Percentiles rank a stretch among this genome's conserved stretches.
These are phyloP conservation scores for Capniomyces stellatus DNA, from an alignment of 371 early-diverging fungal species.

Conservation along the genomic window DNA sequence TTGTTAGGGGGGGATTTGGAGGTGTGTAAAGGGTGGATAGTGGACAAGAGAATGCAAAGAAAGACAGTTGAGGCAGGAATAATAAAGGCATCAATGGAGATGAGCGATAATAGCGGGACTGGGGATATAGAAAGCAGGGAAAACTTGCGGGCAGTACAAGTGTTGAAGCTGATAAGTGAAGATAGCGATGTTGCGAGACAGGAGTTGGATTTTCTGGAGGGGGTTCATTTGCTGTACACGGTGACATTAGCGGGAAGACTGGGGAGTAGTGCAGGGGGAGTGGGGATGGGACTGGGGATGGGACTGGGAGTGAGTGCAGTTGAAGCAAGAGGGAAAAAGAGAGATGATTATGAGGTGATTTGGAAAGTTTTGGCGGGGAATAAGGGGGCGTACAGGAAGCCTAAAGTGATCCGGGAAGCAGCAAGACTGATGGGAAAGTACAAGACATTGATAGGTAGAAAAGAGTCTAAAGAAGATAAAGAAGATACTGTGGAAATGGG, in stretches of 20 bases:
- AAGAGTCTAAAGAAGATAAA: no score
- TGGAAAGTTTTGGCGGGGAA: background rate
- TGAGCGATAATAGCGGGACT: background rate
- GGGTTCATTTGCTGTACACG: background rate
- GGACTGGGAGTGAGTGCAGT: no score
- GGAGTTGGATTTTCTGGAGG: background rate
- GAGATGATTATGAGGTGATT: background rate
- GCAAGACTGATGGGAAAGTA: background rate
- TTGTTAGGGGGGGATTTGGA: no score
- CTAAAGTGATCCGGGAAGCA: constrained; percentile 1
- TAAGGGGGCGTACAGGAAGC: background rate
- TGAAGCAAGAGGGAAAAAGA: no score
- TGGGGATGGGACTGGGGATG: no score
- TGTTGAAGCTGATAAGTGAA: background rate
- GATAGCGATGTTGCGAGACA: background rate
- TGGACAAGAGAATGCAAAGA: no score
- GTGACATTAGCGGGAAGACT: background rate
- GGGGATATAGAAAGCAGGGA: constrained; percentile 1
- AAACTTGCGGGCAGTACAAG: background rate
- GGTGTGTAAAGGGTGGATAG: no score
- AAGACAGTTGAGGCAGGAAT: no score
- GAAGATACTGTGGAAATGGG: no score
- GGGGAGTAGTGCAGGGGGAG: no score
- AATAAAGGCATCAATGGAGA: no score
- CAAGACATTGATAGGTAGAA: no score